Evolutionary conservation across 345 rosid species (phyloP).

Genomic region (Euclidium syriacum): DNA sequence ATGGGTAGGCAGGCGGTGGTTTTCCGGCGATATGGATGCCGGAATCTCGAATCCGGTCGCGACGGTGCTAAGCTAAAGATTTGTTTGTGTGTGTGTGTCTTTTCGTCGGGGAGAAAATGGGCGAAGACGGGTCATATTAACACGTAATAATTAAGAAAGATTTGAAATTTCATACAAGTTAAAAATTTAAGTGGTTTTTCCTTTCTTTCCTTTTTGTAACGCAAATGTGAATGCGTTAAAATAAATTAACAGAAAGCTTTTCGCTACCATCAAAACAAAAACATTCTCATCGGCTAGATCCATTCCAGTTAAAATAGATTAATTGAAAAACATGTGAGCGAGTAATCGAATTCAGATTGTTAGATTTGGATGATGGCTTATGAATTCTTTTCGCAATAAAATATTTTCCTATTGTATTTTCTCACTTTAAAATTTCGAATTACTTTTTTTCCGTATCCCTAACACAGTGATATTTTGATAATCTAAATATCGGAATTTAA

Average conservation of each 20-base stretch:
- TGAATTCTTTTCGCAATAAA: too few relatives aligned
- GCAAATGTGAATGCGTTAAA: neutral
- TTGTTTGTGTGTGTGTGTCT: neutral
- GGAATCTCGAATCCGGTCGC: constrained; percentile 16
- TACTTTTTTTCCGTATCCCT: too few relatives aligned
- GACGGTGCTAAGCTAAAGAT: constrained; percentile 20
- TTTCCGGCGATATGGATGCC: neutral
- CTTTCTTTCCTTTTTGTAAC: neutral
- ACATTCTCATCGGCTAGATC: neutral
- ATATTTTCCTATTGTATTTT: too few relatives aligned
- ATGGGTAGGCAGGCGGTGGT: neutral
- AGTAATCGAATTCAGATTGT: too few relatives aligned
- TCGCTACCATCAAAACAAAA: neutral
- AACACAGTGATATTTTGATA: too few relatives aligned
- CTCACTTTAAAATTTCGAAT: too few relatives aligned
- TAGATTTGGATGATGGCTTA: too few relatives aligned
- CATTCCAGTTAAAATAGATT: neutral
- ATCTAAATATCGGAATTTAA: too few relatives aligned
- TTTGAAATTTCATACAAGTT: constrained; percentile 1
- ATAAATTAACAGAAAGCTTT: neutral
- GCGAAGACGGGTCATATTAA: constrained; percentile 15
- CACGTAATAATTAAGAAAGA: constrained; percentile 1
- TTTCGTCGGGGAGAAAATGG: constrained; percentile 5
- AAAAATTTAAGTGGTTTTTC: neutral
- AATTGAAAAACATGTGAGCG: neutral